Percentiles rank a stretch among this genome's conserved stretches.
Evolutionary conservation across 441 rosid species (phyloP).

Genomic region (Populus tomentosa): DNA sequence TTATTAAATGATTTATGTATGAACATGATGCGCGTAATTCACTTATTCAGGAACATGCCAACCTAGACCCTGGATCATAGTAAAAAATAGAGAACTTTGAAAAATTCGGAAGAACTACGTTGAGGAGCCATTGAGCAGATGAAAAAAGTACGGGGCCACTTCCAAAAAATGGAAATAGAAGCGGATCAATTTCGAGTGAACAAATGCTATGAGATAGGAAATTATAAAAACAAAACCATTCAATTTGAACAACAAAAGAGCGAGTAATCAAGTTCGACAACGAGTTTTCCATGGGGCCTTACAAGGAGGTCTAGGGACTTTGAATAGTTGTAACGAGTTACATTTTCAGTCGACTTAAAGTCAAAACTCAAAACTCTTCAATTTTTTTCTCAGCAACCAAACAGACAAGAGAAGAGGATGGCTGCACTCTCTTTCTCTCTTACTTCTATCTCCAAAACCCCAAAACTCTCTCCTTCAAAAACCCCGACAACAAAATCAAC

Average conservation of each 20-base stretch:
- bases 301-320: too few species aligned
- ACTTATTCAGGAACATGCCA: too few species aligned
- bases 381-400: neutral
- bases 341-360: neutral
- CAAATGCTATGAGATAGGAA: neutral
- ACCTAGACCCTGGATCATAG: too few species aligned
- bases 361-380: neutral
- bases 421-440: slow-evolving; percentile 21
- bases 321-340: too few species aligned
- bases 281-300: too few species aligned
- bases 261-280: too few species aligned
- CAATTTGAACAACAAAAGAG: too few species aligned
- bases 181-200: slow-evolving; percentile 9
- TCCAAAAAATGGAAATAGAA: slow-evolving; percentile 10
- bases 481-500: neutral
- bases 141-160: neutral
- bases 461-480: slow-evolving; percentile 17
- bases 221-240: too few species aligned
- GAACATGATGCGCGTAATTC: too few species aligned
- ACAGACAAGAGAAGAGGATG: slow-evolving; percentile 22
- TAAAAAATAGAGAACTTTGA: too few species aligned
- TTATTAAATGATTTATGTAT: neutral
- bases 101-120: too few species aligned
- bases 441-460: slow-evolving; percentile 15
- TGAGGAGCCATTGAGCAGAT: too few species aligned